Base-by-base conservation (phyloP, 1,284 basidiomycete species). In the Naganishia sp. region DNA sequence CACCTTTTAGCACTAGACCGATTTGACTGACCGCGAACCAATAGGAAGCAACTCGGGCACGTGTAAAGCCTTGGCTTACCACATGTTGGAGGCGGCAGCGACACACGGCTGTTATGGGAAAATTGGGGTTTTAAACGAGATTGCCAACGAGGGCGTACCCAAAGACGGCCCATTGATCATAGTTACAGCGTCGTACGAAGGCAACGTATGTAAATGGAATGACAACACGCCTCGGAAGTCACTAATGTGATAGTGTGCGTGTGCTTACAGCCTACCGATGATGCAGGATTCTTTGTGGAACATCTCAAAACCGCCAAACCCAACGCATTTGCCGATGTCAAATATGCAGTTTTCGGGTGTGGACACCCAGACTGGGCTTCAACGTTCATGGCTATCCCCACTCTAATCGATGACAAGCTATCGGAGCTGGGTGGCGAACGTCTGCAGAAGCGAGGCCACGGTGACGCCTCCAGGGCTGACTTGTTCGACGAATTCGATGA, bases 301-400 rank as follows among this genome's bases (percentile, higher is more conserved):
- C 82, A 81, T 77, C 67, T 85, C 35, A 73, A 73, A 28, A 76
- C 71, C 63, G 71, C 80, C 23, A 70, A 79, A 35, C 75, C 72
- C 21, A 57, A 71, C 28, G 74, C 77, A 68, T 73, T 83, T 51
- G 71, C 73, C 9, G 78, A 78, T 43, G 79, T 83, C 21, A 76
- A 77, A 39, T 85, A 79, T 69, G 81, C 80, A 9, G 82, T 85
- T 35, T 85, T 85, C 67, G 84, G 84, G 1, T 84, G 83, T 56
- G 84, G 84, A 6, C 84, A 85, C 72, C 80, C 79, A 64, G 84
- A 85, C 71, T 85, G 84, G 84, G 80, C 78, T 23, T 72, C 77
- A 43, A 85, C 84, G 2, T 85, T 81, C 74, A 84, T 85, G 73
- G 76, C 78, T n/a, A 81, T 85, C 35, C 84, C 84, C 9, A 81